phyloP scores from a whole-genome alignment of 495 filamentous ascomycete genomes.

The Talaromyces proteolyticus region DNA sequence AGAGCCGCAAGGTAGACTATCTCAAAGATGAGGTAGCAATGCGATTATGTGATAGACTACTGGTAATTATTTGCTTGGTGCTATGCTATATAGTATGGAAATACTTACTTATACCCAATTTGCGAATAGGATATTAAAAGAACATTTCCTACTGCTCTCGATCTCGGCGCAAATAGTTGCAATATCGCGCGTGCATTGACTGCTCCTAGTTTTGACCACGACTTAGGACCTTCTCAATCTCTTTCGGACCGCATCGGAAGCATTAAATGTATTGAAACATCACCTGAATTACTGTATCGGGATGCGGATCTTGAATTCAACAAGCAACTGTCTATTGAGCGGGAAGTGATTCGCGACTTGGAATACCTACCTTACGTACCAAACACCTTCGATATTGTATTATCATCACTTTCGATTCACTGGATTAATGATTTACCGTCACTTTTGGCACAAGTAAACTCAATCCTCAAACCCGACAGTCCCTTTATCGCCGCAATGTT shows the following conservation, averaged over 20 bases:
- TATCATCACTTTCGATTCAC: conserved; percentile 84
- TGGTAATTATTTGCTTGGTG: conserved; percentile 45
- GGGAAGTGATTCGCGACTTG: conserved; percentile 60
- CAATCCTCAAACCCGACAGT: conserved; percentile 78
- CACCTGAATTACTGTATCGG: conserved; percentile 69
- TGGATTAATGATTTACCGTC: conserved; percentile 97
- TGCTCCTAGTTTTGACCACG: conserved; percentile 56
- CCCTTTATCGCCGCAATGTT: conserved; percentile 96
- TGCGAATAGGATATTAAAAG: conserved; percentile 78
- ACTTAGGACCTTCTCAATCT: conserved; percentile 48
- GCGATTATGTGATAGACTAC: conserved; percentile 78
- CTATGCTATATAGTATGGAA: not conserved
- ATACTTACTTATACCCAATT: conserved; percentile 7
- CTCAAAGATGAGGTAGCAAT: conserved; percentile 85
- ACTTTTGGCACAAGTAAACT: conserved; percentile 72
- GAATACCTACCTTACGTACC: conserved; percentile 72
- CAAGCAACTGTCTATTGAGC: conserved; percentile 57
- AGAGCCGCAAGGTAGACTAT: conserved; percentile 79
- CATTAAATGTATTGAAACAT: conserved; percentile 77
- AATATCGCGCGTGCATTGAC: conserved; percentile 82
- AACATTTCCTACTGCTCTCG: conserved; percentile 74
- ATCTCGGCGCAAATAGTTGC: conserved; percentile 92
- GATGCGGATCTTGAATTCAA: conserved; percentile 77
- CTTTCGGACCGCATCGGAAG: conserved; percentile 60
- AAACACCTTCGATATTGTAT: conserved; percentile 79